phyloP scores from a whole-genome alignment of 352 stramenopile species.

The Phytophthora aleatoria region DNA sequence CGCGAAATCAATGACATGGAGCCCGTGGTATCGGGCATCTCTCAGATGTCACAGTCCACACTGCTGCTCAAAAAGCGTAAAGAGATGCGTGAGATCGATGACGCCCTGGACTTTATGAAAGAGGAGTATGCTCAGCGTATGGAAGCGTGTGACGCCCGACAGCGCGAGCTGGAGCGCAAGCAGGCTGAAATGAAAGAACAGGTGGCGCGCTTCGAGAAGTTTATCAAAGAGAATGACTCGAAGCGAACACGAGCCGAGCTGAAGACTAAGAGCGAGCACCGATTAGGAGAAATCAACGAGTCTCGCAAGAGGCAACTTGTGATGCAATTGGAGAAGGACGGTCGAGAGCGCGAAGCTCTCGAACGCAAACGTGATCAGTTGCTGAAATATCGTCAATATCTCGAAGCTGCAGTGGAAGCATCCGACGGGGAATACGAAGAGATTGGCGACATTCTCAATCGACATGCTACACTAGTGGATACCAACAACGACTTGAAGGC shows the following conservation, averaged over 20 bases:
- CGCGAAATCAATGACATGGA: slow-evolving; percentile 75
- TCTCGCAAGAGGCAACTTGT: slow-evolving; percentile 76
- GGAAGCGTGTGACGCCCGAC: slow-evolving; percentile 82
- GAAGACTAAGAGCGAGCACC: slow-evolving; percentile 88
- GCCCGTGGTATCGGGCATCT: slow-evolving; percentile 80
- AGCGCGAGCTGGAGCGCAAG: slow-evolving; percentile 85
- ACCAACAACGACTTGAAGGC: slow-evolving; percentile 88
- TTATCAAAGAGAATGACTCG: slow-evolving; percentile 94
- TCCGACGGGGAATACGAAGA: slow-evolving; percentile 88
- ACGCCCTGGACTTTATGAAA: slow-evolving; percentile 93
- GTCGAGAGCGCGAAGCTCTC: slow-evolving; percentile 65
- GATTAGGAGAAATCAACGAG: slow-evolving; percentile 77
- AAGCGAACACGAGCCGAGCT: slow-evolving; percentile 89
- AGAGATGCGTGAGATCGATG: slow-evolving; percentile 93
- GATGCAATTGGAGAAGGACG: slow-evolving; percentile 74
- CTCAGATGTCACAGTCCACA: slow-evolving; percentile 90
- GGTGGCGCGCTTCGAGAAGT: slow-evolving; percentile 91
- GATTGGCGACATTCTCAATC: slow-evolving; percentile 85
- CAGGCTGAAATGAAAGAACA: slow-evolving; percentile 92
- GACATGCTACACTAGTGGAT: slow-evolving; percentile 83
- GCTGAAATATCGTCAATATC: slow-evolving; percentile 85
- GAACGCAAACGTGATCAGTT: slow-evolving; percentile 82
- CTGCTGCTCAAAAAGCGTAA: slow-evolving; percentile 93
- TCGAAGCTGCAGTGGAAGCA: slow-evolving; percentile 81
- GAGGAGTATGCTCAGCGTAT: slow-evolving; percentile 90